phyloP scores from a whole-genome alignment of 495 filamentous ascomycete species.

The Cladorrhinum samala region DNA sequence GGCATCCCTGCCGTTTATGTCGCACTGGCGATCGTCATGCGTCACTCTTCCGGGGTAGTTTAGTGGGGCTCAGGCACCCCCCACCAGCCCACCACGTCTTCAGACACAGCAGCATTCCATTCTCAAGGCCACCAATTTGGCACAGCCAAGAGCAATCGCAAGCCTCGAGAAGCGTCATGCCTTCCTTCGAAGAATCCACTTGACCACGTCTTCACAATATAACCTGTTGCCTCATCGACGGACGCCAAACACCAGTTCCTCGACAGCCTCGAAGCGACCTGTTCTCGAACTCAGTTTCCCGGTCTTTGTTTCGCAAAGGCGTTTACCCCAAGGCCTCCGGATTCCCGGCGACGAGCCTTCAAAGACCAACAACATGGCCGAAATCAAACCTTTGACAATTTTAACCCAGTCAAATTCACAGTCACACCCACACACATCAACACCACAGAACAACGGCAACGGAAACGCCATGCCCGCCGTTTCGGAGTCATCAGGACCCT shows the following conservation, averaged over 20 bases:
- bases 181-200: background rate
- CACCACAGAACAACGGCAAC: background rate
- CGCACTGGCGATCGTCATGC: conserved; percentile 2
- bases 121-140: background rate
- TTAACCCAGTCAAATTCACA: background rate
- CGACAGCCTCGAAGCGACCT: no score
- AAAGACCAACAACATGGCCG: background rate
- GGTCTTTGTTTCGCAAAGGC: no score
- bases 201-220: background rate
- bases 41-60: background rate
- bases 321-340: no score
- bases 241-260: no score
- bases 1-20: background rate
- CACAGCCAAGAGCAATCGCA: background rate
- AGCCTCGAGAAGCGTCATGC: background rate
- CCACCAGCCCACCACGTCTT: background rate
- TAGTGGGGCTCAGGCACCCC: background rate
- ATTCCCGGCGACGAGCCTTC: background rate
- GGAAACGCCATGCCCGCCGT: conserved; percentile 33
- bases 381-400: background rate
- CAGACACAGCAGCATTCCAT: background rate
- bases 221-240: conserved; percentile 1
- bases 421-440: background rate
- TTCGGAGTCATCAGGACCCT: conserved; percentile 33
- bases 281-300: no score